A percentile compares a stretch with the other conserved stretches of the same genome.
Evolutionary conservation across 495 filamentous ascomycete genomes (phyloP).

Genomic region (Tuber borchii): DNA sequence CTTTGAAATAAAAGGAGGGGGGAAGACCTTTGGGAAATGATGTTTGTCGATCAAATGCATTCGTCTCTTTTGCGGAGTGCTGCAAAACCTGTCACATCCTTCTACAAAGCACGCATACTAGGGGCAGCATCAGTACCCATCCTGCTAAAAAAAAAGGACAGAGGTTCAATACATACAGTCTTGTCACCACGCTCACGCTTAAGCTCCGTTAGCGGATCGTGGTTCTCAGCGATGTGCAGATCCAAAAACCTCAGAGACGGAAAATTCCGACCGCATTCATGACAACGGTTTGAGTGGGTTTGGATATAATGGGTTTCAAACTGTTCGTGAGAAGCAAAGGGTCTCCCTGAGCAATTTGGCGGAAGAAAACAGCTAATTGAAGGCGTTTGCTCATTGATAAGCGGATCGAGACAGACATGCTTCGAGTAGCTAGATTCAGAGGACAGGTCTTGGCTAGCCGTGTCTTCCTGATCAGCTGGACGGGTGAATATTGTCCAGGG

Average conservation of each 20-base stretch:
- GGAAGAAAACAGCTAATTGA: constrained; percentile 34
- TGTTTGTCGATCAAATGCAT: constrained; percentile 92
- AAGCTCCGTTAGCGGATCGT: constrained; percentile 71
- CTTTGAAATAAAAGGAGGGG: background rate
- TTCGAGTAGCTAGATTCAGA: constrained; percentile 28
- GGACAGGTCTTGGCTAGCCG: constrained; percentile 18
- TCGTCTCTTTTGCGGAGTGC: constrained; percentile 70
- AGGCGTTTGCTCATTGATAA: background rate
- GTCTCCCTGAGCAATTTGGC: constrained; percentile 26
- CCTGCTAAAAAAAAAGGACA: background rate
- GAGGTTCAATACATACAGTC: constrained; percentile 55
- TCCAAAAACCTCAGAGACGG: constrained; percentile 54
- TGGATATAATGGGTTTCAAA: constrained; percentile 83
- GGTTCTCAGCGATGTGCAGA: constrained; percentile 86
- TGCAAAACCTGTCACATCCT: constrained; percentile 78
- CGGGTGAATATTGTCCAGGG: constrained; percentile 26
- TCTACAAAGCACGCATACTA: constrained; percentile 87
- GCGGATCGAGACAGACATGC: constrained; percentile 15
- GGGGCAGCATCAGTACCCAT: constrained; percentile 12
- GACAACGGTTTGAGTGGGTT: constrained; percentile 75
- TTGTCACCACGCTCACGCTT: constrained; percentile 73
- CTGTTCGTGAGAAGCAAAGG: constrained; percentile 67
- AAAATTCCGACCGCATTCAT: constrained; percentile 44
- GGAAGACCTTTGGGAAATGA: constrained; percentile 66
- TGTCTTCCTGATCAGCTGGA: constrained; percentile 13